These are phyloP conservation scores for Platanus orientalis DNA, from an alignment of 164 flowering plant genomes.

Conservation along the genomic window DNA sequence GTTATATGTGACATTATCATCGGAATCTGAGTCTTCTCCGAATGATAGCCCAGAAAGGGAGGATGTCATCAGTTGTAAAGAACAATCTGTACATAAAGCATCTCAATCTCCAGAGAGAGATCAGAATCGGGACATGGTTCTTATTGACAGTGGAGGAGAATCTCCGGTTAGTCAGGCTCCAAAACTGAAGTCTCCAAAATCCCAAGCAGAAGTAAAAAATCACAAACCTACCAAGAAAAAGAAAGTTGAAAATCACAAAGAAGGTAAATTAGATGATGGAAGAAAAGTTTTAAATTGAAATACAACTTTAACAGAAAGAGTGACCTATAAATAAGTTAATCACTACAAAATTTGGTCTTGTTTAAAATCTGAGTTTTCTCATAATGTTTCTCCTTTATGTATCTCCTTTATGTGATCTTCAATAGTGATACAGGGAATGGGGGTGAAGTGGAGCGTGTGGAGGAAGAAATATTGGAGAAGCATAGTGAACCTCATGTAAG, in stretches of 20 bases:
- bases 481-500: constrained; percentile 41
- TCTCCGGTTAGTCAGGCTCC: constrained; percentile 12
- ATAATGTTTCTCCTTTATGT: not conserved
- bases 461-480: constrained; percentile 39
- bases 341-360: not conserved
- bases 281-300: not conserved
- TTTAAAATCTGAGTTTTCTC: not conserved
- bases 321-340: not conserved
- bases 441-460: constrained; percentile 25
- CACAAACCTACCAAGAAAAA: constrained; percentile 10
- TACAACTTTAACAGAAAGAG: not conserved
- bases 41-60: constrained; percentile 24
- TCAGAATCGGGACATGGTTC: constrained; percentile 21
- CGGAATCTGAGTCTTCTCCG: constrained; percentile 51
- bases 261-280: constrained; percentile 18
- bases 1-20: constrained; percentile 37
- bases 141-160: constrained; percentile 22
- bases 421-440: constrained; percentile 20
- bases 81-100: constrained; percentile 9
- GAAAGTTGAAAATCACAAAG: constrained; percentile 6
- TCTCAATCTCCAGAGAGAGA: constrained; percentile 11
- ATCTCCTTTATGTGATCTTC: not conserved
- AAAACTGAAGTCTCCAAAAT: constrained; percentile 15
- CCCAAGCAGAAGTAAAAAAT: constrained; percentile 15
- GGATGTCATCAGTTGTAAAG: constrained; percentile 20